These are phyloP conservation scores for Closterium sp. DNA, from an alignment of 139 green algal species.

Conservation along the genomic window DNA sequence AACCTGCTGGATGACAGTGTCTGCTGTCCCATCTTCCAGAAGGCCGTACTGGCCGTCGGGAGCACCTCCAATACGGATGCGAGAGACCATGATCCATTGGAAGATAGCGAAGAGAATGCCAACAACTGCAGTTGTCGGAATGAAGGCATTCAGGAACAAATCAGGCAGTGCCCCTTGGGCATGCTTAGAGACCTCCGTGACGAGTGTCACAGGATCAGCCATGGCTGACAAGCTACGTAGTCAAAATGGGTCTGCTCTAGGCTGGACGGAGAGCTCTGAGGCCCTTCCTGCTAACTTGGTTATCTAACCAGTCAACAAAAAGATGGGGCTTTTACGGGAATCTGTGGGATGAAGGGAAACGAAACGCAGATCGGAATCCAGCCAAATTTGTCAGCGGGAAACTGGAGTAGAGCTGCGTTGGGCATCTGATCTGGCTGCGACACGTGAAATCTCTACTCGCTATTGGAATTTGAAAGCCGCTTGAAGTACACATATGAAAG, in stretches of 20 bases:
- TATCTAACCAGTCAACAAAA: background rate
- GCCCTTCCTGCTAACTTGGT: background rate
- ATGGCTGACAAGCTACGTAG: background rate
- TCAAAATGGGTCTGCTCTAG: background rate
- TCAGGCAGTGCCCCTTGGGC: background rate
- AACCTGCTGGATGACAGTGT: conserved; percentile 28
- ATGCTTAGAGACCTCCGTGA: background rate
- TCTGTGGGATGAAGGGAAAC: background rate
- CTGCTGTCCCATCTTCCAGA: background rate
- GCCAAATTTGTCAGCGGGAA: background rate
- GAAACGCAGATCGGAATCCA: background rate
- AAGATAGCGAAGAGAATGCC: conserved; percentile 40
- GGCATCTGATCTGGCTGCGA: background rate
- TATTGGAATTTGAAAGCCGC: background rate
- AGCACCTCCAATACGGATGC: background rate
- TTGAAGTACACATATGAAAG: too few species aligned
- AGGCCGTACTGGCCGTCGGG: conserved; percentile 9
- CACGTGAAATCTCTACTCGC: background rate
- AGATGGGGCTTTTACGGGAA: background rate
- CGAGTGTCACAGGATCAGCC: background rate
- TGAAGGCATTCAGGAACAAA: conserved; percentile 22
- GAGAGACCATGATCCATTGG: conserved; percentile 39
- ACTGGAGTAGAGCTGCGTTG: background rate
- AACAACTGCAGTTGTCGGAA: conserved; percentile 23
- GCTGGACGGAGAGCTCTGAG: background rate